Evolutionary conservation across 2,329 filamentous ascomycete species (phyloP).

Genomic region (Apiospora malaysiana): DNA sequence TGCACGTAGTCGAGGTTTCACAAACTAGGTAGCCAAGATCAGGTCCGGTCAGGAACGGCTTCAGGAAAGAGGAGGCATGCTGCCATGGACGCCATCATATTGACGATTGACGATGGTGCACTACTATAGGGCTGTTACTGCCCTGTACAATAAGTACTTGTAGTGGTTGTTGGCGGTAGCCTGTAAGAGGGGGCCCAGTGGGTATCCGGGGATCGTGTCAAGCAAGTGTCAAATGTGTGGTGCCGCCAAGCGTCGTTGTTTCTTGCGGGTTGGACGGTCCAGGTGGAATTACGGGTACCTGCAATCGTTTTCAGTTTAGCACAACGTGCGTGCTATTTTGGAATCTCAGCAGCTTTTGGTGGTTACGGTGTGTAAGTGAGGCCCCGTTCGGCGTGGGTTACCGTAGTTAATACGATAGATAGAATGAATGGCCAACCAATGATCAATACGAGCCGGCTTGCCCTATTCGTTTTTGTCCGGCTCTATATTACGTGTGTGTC

Average conservation of each 20-base stretch:
- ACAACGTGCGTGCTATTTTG: constrained; percentile 12
- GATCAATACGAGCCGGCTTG: not conserved
- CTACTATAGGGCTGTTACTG: constrained; percentile 12
- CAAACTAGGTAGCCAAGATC: not conserved
- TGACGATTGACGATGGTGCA: not conserved
- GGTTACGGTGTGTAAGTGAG: not conserved
- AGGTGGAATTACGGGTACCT: constrained; percentile 3
- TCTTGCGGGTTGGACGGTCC: constrained; percentile 5
- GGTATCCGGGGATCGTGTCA: constrained; percentile 15
- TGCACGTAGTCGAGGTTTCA: not conserved
- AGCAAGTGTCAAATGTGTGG: too few relatives aligned
- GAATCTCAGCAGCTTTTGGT: not conserved
- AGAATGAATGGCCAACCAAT: not conserved
- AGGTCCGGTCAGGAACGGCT: not conserved
- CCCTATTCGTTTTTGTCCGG: not conserved
- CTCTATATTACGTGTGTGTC: not conserved
- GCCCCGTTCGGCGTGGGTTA: not conserved
- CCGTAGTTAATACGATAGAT: not conserved
- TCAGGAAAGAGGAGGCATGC: not conserved
- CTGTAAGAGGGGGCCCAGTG: constrained; percentile 7
- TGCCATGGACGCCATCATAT: not conserved
- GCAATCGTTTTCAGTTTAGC: constrained; percentile 15
- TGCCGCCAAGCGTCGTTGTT: constrained; percentile 6
- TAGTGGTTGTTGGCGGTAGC: not conserved
- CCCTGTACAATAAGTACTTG: too few relatives aligned